Percentiles rank a stretch among this genome's conserved stretches.
These are phyloP conservation scores for Alternaria novae-zelandiae DNA, from an alignment of 2,329 filamentous ascomycete species.

Conservation along the genomic window DNA sequence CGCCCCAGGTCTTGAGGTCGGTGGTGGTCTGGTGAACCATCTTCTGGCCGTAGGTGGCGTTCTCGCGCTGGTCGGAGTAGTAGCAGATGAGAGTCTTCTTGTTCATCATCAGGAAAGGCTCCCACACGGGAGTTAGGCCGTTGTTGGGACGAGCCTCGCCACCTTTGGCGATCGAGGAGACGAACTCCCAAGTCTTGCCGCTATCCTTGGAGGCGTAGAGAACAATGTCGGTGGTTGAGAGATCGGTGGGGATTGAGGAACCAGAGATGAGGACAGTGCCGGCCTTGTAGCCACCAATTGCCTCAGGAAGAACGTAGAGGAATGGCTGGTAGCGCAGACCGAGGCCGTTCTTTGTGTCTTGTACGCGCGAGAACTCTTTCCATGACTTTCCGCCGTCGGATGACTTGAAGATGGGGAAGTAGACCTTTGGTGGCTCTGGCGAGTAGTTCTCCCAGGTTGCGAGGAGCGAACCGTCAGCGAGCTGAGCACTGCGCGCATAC, in stretches of 20 bases:
- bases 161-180: slow-evolving; percentile 69
- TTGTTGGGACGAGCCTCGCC: slow-evolving; percentile 69
- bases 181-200: slow-evolving; percentile 69
- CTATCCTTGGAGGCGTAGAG: slow-evolving; percentile 69
- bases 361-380: slow-evolving; percentile 67
- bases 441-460: slow-evolving; percentile 64
- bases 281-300: slow-evolving; percentile 63
- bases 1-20: slow-evolving; percentile 66
- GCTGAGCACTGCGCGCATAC: slow-evolving; percentile 59
- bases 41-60: slow-evolving; percentile 68
- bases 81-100: slow-evolving; percentile 68
- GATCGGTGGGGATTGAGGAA: slow-evolving; percentile 64
- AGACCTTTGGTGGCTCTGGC: slow-evolving; percentile 52
- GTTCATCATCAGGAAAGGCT: slow-evolving; percentile 69
- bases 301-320: slow-evolving; percentile 67
- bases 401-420: slow-evolving; percentile 57
- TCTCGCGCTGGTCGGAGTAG: slow-evolving; percentile 74
- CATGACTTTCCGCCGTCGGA: slow-evolving; percentile 61
- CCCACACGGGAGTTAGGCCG: slow-evolving; percentile 73
- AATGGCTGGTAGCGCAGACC: slow-evolving; percentile 74
- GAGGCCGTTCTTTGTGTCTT: slow-evolving; percentile 70
- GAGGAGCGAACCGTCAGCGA: slow-evolving; percentile 54
- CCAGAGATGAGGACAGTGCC: slow-evolving; percentile 70
- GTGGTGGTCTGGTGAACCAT: slow-evolving; percentile 68
- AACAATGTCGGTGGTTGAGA: slow-evolving; percentile 71